Conservation (phyloP, 495 filamentous ascomycete species). For the Letharia columbiana region DNA sequence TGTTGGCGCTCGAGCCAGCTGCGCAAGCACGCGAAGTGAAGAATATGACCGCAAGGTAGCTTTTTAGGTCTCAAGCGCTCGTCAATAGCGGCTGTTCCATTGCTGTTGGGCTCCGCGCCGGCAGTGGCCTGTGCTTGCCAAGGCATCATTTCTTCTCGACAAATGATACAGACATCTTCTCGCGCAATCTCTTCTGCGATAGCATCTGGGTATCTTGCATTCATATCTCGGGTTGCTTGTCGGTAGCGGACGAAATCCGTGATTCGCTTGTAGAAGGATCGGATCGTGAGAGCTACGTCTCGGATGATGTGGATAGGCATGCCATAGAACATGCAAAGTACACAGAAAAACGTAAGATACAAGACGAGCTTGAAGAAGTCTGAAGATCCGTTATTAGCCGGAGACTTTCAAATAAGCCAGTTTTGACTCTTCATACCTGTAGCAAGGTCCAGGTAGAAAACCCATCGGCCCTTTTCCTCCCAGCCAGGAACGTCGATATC, state of each 20-base stretch:
- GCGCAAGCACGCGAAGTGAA: constrained; percentile 87
- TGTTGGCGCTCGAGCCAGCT: constrained; percentile 99
- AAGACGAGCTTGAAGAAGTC: constrained; percentile 86
- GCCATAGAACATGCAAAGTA: constrained; percentile 87
- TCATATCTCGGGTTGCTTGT: constrained; percentile 85
- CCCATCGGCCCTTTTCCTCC: constrained; percentile 92
- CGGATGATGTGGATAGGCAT: constrained; percentile 93
- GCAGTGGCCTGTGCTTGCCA: constrained; percentile 40
- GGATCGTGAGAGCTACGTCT: constrained; percentile 86
- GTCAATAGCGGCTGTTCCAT: constrained; percentile 43
- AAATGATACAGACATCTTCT: constrained; percentile 95
- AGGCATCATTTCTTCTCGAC: constrained; percentile 86
- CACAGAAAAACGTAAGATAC: constrained; percentile 85
- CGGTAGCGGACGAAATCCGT: constrained; percentile 81
- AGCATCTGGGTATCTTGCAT: constrained; percentile 82
- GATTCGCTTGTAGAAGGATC: constrained; percentile 82
- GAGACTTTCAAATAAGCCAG: neutral
- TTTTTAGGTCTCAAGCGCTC: constrained; percentile 88
- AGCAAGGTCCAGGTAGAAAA: constrained; percentile 78
- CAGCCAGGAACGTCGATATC: constrained; percentile 92
- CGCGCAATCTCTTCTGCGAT: constrained; percentile 73
- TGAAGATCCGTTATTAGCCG: constrained; percentile 31
- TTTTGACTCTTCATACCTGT: constrained; percentile 48
- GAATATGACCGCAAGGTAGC: constrained; percentile 88
- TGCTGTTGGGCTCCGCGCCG: constrained; percentile 31